phyloP scores from a whole-genome alignment of 495 filamentous ascomycete species.

The Podospora comata region DNA sequence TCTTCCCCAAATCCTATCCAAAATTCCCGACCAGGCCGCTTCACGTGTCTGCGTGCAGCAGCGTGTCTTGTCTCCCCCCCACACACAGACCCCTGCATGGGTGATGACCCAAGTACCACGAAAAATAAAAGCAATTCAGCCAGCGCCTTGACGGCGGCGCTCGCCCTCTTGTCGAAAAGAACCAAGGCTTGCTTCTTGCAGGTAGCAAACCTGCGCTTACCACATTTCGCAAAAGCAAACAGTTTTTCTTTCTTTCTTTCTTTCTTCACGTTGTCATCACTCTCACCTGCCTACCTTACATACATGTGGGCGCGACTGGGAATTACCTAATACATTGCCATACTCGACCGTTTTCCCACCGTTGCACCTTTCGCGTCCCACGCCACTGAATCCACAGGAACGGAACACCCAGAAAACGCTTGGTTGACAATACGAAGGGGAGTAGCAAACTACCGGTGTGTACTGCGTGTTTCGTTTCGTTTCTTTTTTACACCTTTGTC shows the following conservation, averaged over 20 bases:
- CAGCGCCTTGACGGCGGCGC: background rate
- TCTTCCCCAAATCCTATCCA: conserved; percentile 16
- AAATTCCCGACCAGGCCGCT: conserved; percentile 17
- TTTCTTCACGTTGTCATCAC: too few relatives aligned
- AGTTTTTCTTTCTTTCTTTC: background rate
- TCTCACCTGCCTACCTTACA: background rate
- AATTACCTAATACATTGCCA: background rate
- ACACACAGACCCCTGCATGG: conserved; percentile 29
- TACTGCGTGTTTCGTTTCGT: background rate
- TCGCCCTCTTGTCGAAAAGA: background rate
- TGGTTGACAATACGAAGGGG: background rate
- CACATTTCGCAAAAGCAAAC: conserved; percentile 8
- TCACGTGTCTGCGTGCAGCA: conserved; percentile 33
- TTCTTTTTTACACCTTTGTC: conserved; percentile 2
- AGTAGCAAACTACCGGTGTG: background rate
- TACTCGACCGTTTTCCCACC: background rate
- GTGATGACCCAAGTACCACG: conserved; percentile 3
- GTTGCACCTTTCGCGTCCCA: background rate
- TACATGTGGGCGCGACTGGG: background rate
- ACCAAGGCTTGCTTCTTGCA: conserved; percentile 10
- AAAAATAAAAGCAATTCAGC: conserved; percentile 13
- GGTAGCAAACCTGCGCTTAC: conserved; percentile 9
- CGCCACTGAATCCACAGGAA: background rate
- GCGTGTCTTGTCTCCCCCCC: conserved; percentile 30
- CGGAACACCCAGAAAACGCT: background rate